A percentile compares a stretch with the other conserved stretches of the same genome.
These are phyloP conservation scores for Suillus lakei DNA, from an alignment of 768 basidiomycete species.

Conservation along the genomic window DNA sequence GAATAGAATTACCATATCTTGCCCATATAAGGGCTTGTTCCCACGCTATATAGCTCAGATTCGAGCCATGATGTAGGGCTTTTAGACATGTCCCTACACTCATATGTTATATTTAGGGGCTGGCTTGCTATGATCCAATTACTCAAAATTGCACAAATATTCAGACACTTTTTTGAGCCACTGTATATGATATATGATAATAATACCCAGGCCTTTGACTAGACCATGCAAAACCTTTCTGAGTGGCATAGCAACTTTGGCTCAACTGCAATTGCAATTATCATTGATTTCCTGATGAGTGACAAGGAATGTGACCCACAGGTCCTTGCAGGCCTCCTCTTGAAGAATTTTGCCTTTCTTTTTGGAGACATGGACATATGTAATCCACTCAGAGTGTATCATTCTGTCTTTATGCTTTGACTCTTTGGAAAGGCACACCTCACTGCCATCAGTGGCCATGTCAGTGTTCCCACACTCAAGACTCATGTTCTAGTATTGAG, in stretches of 20 bases:
- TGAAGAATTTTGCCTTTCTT: constrained; percentile 3
- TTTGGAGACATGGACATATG: constrained; percentile 5
- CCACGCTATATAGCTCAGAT: too few relatives aligned
- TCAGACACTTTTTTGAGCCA: too few relatives aligned
- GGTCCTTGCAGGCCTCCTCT: background rate
- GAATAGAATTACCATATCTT: too few relatives aligned
- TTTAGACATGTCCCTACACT: too few relatives aligned
- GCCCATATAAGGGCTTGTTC: too few relatives aligned
- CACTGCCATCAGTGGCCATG: background rate
- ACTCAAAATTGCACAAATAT: too few relatives aligned
- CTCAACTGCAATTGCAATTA: constrained; percentile 9
- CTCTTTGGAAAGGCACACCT: background rate
- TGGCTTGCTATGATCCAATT: too few relatives aligned
- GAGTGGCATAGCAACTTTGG: constrained; percentile 10
- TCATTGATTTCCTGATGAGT: constrained; percentile 3
- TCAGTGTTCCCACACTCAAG: background rate
- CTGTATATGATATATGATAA: too few relatives aligned
- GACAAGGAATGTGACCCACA: background rate
- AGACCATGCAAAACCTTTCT: background rate
- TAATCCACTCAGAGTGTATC: background rate
- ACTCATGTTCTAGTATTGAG: background rate
- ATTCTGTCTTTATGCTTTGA: background rate
- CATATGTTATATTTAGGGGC: too few relatives aligned
- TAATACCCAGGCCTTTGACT: too few relatives aligned
- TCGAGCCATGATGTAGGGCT: too few relatives aligned